A percentile compares a stretch with the other conserved stretches of the same genome.
phyloP scores from a whole-genome alignment of 2,329 filamentous ascomycete genomes.

The Talaromyces atroroseus region DNA sequence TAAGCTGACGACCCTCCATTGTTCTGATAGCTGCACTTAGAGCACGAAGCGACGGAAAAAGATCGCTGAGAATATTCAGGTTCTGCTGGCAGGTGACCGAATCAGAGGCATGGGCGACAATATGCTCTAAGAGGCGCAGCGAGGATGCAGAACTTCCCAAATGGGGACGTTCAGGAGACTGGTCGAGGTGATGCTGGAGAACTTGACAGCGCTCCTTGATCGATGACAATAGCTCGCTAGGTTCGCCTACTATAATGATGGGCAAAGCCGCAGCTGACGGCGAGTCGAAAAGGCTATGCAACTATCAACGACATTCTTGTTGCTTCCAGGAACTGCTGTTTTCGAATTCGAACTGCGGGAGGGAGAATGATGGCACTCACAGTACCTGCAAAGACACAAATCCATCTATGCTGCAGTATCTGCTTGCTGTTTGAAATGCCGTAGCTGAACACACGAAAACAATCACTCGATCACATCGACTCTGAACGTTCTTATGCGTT shows the following conservation, averaged over 20 bases:
- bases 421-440: conserved; percentile 18
- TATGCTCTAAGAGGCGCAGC: conserved; percentile 19
- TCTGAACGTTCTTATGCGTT: neutral
- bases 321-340: neutral
- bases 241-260: conserved; percentile 30
- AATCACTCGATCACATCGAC: conserved; percentile 16
- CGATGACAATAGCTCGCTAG: conserved; percentile 17
- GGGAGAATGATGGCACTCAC: conserved; percentile 16
- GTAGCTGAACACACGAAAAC: conserved; percentile 21
- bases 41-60: conserved; percentile 21
- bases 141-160: conserved; percentile 11
- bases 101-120: conserved; percentile 15
- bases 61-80: conserved; percentile 27
- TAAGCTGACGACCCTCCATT: conserved; percentile 17
- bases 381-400: conserved; percentile 22
- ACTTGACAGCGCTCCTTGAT: conserved; percentile 30
- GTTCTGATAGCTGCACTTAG: conserved; percentile 19
- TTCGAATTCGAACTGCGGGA: neutral
- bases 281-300: conserved; percentile 17
- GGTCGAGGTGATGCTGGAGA: conserved; percentile 23
- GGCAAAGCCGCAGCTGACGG: conserved; percentile 17
- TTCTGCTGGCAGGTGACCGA: conserved; percentile 24
- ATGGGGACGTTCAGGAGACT: neutral
- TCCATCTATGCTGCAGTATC: conserved; percentile 16
- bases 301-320: neutral